Base-by-base conservation (phyloP, 768 basidiomycete species). In the Lactarius tabidus region DNA sequence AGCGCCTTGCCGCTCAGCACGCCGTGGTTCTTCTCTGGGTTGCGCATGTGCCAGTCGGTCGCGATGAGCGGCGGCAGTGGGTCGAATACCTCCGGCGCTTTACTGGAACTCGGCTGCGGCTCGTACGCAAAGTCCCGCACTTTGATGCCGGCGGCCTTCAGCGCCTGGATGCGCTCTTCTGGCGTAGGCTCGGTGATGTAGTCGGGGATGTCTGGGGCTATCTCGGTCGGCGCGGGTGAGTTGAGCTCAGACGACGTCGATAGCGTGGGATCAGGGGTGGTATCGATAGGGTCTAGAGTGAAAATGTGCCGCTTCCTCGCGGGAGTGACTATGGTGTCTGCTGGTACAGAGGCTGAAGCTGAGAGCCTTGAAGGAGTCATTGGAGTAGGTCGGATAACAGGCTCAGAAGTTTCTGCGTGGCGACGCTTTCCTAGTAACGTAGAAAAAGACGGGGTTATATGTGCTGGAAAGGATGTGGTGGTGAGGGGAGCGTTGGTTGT, bases 71-170 rank as follows among this genome's bases (percentile, higher is more conserved):
- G 58, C 2, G 69, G 63, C 14, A 70, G 28, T 1, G 74, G 72
- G 48, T 69, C 65, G 26, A 72, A 76, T 1, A 72, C 12, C 57
- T 73, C 75, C 17, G 72, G 73, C 1, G 64, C 69, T 15, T 66
- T 68, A 26, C 52, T 45, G 41, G 64, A 57, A 23, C 36, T 48
- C 1, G 53, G 33, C 26, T 59, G 58, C 4, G 56, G 62, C 62
- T 73, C 74, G 66, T 71, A 52, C 4, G 71, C 72, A 60, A 69
- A 76, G 67, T 76, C 75, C 54, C 75, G 74, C 33, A 75, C 75
- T 63, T 75, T 75, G 41, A 75, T 71, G 17, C 75, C 75, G n/a
- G 63, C 63, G 0, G 62, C 65, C 26, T 63, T 62, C 17, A 72
- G 69, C 3, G 51, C 56, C 9, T 23, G 35, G 4, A 52, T 35